Evolutionary conservation across 1,284 basidiomycete genomes (phyloP), one percentile per base, ranked within the genome.

Genomic region (Ustilago hordei): DNA sequence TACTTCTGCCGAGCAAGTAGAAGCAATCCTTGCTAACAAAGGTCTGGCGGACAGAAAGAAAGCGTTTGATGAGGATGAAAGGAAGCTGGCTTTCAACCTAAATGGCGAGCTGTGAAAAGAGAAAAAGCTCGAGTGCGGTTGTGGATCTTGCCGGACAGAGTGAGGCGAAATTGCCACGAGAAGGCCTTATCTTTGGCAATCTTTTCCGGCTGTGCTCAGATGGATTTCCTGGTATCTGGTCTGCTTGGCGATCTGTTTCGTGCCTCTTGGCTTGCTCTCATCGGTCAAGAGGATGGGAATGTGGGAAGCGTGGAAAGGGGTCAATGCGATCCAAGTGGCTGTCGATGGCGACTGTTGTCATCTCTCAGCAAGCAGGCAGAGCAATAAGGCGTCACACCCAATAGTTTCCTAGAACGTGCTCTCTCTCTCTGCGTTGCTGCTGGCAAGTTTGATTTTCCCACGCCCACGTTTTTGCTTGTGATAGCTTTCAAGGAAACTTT

Each of bases 391-490:
- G 43, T 45, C 19, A 45, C 43, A 45, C 43, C 4, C 43, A 45
- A 38, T 38, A 45, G 31, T 31, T 50, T 50, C 28, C 15, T 32
- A 50, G 28, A 50, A 50, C 48, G 48, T 50, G 48, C 41, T 43
- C 41, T 11, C 41, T 45, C 13, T 23, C 28, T 19, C 15, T 41
- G 39, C 6, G 39, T 15, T 41, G 39, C 17, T 11, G 13, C 39
- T 13, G 39, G 39, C 13, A 41, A 12, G 17, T 41, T 41, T 41
- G 12, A 12, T 15, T 7, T 4, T 41, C 39, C 39, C 45, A 31
- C 45, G 45, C 45, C 45, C 45, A 48, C 12, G 45, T 48, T 48
- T 48, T 48, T 48, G 9, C 45, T 19, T 19, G 45, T 48, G 45
- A 48, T 48, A 48, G 45, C 45, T 19, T 48, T 8, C 23, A 28